Conservation (phyloP, 371 early-diverging fungal genomes). For the Smittium culicis region DNA sequence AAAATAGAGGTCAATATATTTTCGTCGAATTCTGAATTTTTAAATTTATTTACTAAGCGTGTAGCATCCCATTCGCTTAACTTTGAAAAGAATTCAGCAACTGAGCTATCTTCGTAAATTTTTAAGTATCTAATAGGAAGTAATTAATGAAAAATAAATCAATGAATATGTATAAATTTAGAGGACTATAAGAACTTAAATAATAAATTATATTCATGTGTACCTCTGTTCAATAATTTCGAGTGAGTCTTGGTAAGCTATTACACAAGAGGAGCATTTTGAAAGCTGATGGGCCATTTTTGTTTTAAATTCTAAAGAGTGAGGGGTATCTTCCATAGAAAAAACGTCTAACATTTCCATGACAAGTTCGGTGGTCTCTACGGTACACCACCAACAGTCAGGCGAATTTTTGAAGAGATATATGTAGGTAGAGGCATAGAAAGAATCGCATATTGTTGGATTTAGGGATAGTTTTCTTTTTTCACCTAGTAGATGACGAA, state of each 20-base stretch:
- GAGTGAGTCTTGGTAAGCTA: constrained; percentile 3
- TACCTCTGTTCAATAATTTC: constrained; percentile 16
- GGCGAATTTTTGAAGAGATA: not conserved
- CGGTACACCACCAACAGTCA: constrained; percentile 28
- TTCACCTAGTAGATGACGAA: not conserved
- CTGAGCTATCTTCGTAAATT: constrained; percentile 14
- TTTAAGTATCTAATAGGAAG: constrained; percentile 12
- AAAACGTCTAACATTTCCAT: constrained; percentile 28
- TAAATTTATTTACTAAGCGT: constrained; percentile 14
- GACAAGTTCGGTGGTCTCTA: constrained; percentile 15
- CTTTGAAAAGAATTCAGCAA: constrained; percentile 16
- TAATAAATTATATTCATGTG: constrained; percentile 17
- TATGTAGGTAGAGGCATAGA: not conserved
- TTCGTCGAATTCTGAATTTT: not conserved
- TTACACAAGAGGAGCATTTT: constrained; percentile 1
- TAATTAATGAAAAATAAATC: not conserved
- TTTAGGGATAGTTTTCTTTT: not conserved
- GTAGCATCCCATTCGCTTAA: constrained; percentile 22
- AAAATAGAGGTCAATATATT: constrained; percentile 17
- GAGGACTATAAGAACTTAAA: constrained; percentile 4
- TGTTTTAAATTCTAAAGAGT: constrained; percentile 14
- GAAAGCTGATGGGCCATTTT: not conserved
- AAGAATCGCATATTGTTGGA: not conserved
- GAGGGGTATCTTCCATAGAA: constrained; percentile 14
- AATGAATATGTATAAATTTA: constrained; percentile 14